These are phyloP conservation scores for Zoysia matrella DNA, from an alignment of 202 grass and related monocot genomes.

Conservation along the genomic window DNA sequence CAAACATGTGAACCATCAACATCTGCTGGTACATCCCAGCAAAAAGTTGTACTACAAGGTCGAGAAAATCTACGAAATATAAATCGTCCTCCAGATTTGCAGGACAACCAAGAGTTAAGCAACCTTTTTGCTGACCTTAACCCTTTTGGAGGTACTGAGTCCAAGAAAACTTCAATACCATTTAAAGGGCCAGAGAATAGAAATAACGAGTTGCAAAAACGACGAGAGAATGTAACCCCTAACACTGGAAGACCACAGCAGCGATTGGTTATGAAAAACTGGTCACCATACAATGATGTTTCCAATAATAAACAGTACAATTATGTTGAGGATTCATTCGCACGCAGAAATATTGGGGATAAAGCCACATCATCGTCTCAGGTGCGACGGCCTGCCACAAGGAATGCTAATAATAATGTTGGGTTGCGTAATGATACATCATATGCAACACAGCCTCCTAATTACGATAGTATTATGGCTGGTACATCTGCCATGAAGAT, in stretches of 20 bases:
- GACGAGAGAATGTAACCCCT: conserved; percentile 73
- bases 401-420: conserved; percentile 61
- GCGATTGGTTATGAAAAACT: conserved; percentile 91
- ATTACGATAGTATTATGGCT: conserved; percentile 50
- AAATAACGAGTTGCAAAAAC: conserved; percentile 21
- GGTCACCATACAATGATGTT: conserved; percentile 81
- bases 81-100: conserved; percentile 47
- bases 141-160: no score
- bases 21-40: conserved; percentile 64
- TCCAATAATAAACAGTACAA: no score
- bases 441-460: conserved; percentile 43
- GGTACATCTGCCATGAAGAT: conserved; percentile 51
- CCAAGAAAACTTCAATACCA: no score
- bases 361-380: conserved; percentile 74
- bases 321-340: no score
- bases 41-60: conserved; percentile 49
- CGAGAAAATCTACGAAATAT: conserved; percentile 44
- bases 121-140: conserved; percentile 80
- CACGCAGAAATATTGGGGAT: conserved; percentile 69
- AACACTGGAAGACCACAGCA: conserved; percentile 76
- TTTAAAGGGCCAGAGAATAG: no score
- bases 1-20: conserved; percentile 64
- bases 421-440: conserved; percentile 1
- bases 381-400: conserved; percentile 58
- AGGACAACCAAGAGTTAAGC: conserved; percentile 64